Base-by-base conservation (phyloP, 225 moss, liverwort and hornwort genomes). In the Asterella californica region DNA sequence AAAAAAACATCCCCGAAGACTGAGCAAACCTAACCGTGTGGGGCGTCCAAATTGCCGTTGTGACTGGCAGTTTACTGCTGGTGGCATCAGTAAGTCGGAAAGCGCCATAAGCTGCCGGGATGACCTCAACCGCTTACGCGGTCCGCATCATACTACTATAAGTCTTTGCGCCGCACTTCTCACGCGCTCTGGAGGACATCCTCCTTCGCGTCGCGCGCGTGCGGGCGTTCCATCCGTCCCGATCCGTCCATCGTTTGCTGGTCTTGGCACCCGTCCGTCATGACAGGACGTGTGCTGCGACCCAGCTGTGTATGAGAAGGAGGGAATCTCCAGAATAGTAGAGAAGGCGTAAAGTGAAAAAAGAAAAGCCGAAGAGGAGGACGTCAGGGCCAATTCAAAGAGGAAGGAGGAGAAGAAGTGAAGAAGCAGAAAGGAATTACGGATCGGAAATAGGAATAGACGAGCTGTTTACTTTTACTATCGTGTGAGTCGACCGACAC, bases 31-130 rank as follows among this genome's bases (percentile, higher is more conserved):
- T 69, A 42, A 37, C 68, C 68, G 65, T 65, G 65, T 65, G 57
- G 2, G 57, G 57, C 65, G 65, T 33, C 33, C 33, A 29, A 33
- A 65, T 65, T 33, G 65, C 65, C 65, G 65, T 65, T 33, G 65
- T 33, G 65, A 42, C 68, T 37, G 68, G 32, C 68, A 69, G 68
- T 69, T 69, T 38, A 69, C 68, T 69, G 68, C 19, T 42, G 66
- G 38, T 69, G 38, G 21, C 38, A 19, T 69, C 36, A 5, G 32
- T 69, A 32, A 33, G 38, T 37, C 37, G 68, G 68, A 21, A 69
- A 42, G 21, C 37, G 32, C 33, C 34, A 34, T 5, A 15, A 0
- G 34, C 5, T 17, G 14, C 29, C 1, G 19, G 37, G 8, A 21
- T 69, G 68, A 10, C 29, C 32, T 32, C 68, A 69, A 69, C 68